Evolutionary conservation across 192 early-diverging fungal species (phyloP).

Genomic region (Blastocladiella britannica): DNA sequence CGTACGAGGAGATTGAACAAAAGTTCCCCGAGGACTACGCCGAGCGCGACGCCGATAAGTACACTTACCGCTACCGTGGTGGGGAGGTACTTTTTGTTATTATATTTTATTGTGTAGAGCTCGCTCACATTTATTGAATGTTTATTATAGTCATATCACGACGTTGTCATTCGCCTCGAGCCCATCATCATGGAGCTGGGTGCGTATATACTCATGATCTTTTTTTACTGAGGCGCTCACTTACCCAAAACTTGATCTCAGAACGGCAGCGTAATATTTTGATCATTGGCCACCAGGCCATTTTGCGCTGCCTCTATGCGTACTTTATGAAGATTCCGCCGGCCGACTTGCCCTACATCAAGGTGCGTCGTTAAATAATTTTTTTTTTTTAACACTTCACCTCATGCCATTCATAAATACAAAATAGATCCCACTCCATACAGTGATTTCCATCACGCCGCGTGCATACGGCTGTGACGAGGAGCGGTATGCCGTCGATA

Average conservation of each 20-base stretch:
- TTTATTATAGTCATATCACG: conserved; percentile 50
- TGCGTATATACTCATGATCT: too few relatives aligned
- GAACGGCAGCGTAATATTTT: conserved; percentile 91
- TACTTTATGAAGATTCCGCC: conserved; percentile 89
- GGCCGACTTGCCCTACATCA: conserved; percentile 93
- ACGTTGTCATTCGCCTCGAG: conserved; percentile 86
- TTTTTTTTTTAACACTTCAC: too few relatives aligned
- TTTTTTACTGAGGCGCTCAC: background rate
- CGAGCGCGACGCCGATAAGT: conserved; percentile 92
- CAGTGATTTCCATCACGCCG: conserved; percentile 88
- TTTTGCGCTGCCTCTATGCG: conserved; percentile 89
- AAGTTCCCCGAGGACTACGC: conserved; percentile 84
- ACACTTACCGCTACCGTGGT: conserved; percentile 64
- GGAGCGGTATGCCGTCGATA: conserved; percentile 80
- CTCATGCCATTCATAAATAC: too few relatives aligned
- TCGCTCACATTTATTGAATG: background rate
- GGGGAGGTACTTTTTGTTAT: conserved; percentile 24
- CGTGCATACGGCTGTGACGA: conserved; percentile 91
- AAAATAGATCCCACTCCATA: conserved; percentile 94
- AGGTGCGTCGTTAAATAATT: too few relatives aligned
- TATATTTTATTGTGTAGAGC: conserved; percentile 2
- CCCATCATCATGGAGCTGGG: conserved; percentile 98
- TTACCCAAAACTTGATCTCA: too few relatives aligned
- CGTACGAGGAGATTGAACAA: conserved; percentile 94
- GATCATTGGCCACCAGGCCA: conserved; percentile 94